Evolutionary conservation across 352 stramenopile species (phyloP).

Genomic region (Peronospora belbahrii): DNA sequence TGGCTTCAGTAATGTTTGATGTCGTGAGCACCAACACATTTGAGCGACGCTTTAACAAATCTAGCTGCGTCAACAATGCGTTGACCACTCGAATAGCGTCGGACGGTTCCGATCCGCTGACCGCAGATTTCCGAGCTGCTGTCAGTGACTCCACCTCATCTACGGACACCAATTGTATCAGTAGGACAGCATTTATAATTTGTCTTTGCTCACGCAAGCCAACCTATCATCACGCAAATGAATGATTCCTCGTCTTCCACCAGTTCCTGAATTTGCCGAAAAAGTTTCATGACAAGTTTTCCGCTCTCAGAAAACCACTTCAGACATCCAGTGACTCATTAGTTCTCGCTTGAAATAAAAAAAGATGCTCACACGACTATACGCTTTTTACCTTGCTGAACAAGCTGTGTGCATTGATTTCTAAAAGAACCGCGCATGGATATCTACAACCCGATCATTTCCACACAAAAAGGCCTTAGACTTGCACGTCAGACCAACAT

Average conservation of each 20-base stretch:
- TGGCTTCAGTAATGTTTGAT: constrained; percentile 88
- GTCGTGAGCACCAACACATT: constrained; percentile 93
- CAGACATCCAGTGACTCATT: background rate
- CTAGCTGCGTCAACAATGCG: constrained; percentile 85
- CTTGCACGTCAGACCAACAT: background rate
- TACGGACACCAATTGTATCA: constrained; percentile 10
- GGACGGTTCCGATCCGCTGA: constrained; percentile 77
- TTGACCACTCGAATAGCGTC: constrained; percentile 91
- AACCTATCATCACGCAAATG: constrained; percentile 87
- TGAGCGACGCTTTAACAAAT: constrained; percentile 67
- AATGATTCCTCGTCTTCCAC: constrained; percentile 84
- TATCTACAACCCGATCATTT: constrained; percentile 27
- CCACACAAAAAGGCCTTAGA: background rate
- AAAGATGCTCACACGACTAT: background rate
- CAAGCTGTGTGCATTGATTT: constrained; percentile 91
- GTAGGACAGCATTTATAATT: background rate
- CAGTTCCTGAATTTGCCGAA: constrained; percentile 87
- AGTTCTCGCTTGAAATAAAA: background rate
- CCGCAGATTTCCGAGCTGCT: constrained; percentile 57
- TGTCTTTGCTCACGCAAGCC: background rate
- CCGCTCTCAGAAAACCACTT: constrained; percentile 93
- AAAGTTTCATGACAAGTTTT: constrained; percentile 90
- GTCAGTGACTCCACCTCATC: constrained; percentile 91
- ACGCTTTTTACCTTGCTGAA: constrained; percentile 69
- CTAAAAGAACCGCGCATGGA: constrained; percentile 67